Evolutionary conservation across 2,329 filamentous ascomycete species (phyloP).

Genomic region (Shiraia bambusicola): DNA sequence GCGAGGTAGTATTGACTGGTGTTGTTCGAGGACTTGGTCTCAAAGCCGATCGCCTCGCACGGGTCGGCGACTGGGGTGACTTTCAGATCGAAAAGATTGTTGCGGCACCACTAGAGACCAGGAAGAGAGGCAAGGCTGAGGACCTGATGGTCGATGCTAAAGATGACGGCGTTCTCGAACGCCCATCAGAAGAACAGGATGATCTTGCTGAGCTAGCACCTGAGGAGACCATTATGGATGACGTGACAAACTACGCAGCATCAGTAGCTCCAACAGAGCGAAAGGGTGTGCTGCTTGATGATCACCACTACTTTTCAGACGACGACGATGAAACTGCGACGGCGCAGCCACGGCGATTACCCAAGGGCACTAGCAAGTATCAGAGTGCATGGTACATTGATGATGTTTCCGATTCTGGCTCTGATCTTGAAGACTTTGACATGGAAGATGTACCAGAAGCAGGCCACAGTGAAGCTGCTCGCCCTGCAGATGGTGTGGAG

Average conservation of each 20-base stretch:
- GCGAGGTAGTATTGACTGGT: slow-evolving; percentile 75
- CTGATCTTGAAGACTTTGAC: slow-evolving; percentile 65
- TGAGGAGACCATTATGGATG: slow-evolving; percentile 78
- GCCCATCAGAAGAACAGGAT: slow-evolving; percentile 77
- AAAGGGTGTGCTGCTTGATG: slow-evolving; percentile 90
- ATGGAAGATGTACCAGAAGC: slow-evolving; percentile 63
- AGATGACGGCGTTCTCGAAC: slow-evolving; percentile 61
- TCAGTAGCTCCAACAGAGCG: slow-evolving; percentile 52
- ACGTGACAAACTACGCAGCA: slow-evolving; percentile 55
- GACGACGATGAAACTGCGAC: slow-evolving; percentile 67
- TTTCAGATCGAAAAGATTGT: slow-evolving; percentile 91
- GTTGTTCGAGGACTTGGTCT: slow-evolving; percentile 81
- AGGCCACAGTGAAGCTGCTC: slow-evolving; percentile 54
- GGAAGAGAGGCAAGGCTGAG: slow-evolving; percentile 61
- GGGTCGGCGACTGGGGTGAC: slow-evolving; percentile 90
- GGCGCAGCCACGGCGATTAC: slow-evolving; percentile 70
- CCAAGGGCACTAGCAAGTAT: slow-evolving; percentile 89
- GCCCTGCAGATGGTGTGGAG: slow-evolving; percentile 82
- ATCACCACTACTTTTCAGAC: slow-evolving; percentile 97
- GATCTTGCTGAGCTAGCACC: slow-evolving; percentile 81
- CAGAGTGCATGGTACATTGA: slow-evolving; percentile 92
- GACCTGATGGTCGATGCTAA: slow-evolving; percentile 68
- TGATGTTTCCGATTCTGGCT: slow-evolving; percentile 79
- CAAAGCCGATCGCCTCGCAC: slow-evolving; percentile 86
- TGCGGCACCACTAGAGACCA: slow-evolving; percentile 66